Conservation (phyloP, 345 rosid species). For the Arabis alpina region DNA sequence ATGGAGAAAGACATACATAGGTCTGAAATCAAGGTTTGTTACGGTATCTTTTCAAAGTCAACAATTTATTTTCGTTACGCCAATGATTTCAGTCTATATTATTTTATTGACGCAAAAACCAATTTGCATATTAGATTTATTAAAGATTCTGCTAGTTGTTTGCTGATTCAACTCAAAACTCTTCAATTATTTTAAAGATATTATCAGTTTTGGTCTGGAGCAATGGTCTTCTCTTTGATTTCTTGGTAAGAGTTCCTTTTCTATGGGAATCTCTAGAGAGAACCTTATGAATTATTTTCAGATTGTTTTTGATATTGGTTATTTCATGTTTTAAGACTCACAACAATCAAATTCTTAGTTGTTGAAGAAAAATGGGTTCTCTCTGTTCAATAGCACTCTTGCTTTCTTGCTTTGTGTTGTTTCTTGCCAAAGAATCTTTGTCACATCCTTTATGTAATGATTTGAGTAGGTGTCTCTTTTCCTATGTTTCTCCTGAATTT, state of each 20-base stretch:
- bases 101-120: background rate
- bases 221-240: constrained; percentile 30
- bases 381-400: background rate
- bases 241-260: constrained; percentile 30
- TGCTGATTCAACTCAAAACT: constrained; percentile 11
- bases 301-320: background rate
- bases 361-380: constrained; percentile 20
- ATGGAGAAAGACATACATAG: background rate
- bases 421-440: constrained; percentile 41
- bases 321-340: background rate
- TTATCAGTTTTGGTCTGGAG: constrained; percentile 18
- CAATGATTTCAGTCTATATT: too few relatives aligned
- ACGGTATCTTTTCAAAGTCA: background rate
- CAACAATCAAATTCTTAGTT: constrained; percentile 1
- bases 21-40: background rate
- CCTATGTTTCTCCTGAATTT: background rate
- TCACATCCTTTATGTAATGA: constrained; percentile 68
- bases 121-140: constrained; percentile 24
- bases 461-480: constrained; percentile 56
- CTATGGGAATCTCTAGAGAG: background rate
- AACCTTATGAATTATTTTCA: background rate
- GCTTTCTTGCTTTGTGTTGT: constrained; percentile 46
- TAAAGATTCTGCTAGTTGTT: constrained; percentile 25
- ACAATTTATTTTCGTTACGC: too few relatives aligned
- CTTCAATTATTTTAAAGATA: constrained; percentile 5